phyloP scores from a whole-genome alignment of 345 rosid genomes.

The Bruguiera gymnorhiza region DNA sequence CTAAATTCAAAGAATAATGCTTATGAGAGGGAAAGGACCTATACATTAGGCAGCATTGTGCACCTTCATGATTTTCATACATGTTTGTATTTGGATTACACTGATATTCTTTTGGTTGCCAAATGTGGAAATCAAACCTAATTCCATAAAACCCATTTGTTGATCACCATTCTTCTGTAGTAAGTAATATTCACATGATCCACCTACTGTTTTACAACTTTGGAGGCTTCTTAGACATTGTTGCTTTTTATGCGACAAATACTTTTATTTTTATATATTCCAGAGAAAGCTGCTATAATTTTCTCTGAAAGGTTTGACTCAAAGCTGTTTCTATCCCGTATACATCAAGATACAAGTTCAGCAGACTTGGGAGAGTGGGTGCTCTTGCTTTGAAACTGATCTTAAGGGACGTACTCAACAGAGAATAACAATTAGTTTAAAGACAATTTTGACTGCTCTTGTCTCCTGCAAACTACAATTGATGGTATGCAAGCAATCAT shows the following conservation, averaged over 20 bases:
- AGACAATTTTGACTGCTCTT: constrained; percentile 96
- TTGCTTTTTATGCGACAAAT: not conserved
- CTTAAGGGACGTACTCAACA: constrained; percentile 88
- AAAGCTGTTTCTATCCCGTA: constrained; percentile 86
- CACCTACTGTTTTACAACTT: not conserved
- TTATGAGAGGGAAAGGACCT: too few species aligned
- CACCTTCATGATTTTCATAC: too few species aligned
- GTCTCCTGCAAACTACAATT: constrained; percentile 98
- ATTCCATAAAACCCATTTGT: not conserved
- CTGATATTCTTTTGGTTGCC: too few species aligned
- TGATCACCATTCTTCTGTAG: not conserved
- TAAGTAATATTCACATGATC: not conserved
- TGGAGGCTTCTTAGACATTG: not conserved
- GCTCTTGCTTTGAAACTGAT: constrained; percentile 92
- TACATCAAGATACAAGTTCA: constrained; percentile 75
- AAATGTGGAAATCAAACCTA: too few species aligned
- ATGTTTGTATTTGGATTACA: too few species aligned
- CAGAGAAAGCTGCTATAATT: constrained; percentile 90
- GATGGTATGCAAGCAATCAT: constrained; percentile 63
- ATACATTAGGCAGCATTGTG: too few species aligned
- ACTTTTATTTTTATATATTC: constrained; percentile 20
- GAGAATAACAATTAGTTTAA: constrained; percentile 92
- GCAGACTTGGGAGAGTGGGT: constrained; percentile 90
- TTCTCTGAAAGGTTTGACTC: constrained; percentile 86
- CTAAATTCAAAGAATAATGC: too few species aligned